A percentile compares a stretch with the other conserved stretches of the same genome.
Evolutionary conservation across 805 yeast species (phyloP).

Genomic region (Candida berthetii): DNA sequence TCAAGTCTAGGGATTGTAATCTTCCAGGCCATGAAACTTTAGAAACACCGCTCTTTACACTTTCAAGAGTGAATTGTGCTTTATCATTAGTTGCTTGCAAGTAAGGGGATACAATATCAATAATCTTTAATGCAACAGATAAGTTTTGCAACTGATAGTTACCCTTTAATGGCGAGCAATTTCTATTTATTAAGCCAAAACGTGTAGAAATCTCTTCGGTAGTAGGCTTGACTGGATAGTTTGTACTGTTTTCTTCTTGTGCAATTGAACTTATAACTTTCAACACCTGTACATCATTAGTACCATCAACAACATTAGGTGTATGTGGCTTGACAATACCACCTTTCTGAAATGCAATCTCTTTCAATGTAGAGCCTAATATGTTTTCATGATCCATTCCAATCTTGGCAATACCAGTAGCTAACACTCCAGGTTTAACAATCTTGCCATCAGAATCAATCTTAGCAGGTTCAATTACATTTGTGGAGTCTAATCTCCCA

Average conservation of each 20-base stretch:
- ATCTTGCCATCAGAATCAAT: conserved; percentile 4
- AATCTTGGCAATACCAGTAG: conserved; percentile 76
- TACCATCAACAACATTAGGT: conserved; percentile 63
- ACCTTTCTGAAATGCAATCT: conserved; percentile 77
- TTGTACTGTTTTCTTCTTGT: conserved; percentile 17
- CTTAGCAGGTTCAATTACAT: conserved; percentile 41
- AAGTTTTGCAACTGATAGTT: conserved; percentile 67
- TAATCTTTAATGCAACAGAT: conserved; percentile 55
- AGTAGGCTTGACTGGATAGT: conserved; percentile 12
- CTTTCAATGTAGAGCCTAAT: conserved; percentile 57
- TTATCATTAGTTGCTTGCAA: conserved; percentile 17
- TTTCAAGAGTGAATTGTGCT: conserved; percentile 22
- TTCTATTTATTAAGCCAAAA: conserved; percentile 23
- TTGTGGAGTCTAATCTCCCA: conserved; percentile 86
- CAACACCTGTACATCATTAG: conserved; percentile 49
- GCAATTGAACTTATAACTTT: conserved; percentile 37
- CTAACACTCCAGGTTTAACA: conserved; percentile 35
- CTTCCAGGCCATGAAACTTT: conserved; percentile 83
- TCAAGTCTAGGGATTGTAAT: conserved; percentile 45
- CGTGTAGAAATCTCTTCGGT: conserved; percentile 20
- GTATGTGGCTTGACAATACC: conserved; percentile 68
- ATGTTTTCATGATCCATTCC: conserved; percentile 81
- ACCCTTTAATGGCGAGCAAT: conserved; percentile 57
- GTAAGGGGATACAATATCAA: conserved; percentile 29
- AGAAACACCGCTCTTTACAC: conserved; percentile 45